Percentiles rank a stretch among this genome's conserved stretches.
phyloP scores from a whole-genome alignment of 1,284 basidiomycete species.

The Anthracocystis panici-leucophaei region DNA sequence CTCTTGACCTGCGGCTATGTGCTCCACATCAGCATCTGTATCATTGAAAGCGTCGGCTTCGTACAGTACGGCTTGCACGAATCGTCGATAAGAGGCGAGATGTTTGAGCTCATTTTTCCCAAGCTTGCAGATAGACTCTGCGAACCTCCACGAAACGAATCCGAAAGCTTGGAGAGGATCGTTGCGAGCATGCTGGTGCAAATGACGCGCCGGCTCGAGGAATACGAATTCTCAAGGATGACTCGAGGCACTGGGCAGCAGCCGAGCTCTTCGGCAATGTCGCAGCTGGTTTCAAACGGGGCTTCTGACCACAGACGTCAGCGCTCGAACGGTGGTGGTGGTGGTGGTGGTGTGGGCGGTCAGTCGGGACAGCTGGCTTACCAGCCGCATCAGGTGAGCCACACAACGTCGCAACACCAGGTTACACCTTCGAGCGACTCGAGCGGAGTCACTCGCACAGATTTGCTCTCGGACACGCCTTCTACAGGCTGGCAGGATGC shows the following conservation, averaged over 20 bases:
- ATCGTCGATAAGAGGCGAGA: constrained; percentile 8
- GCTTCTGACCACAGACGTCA: background rate
- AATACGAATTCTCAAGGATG: constrained; percentile 6
- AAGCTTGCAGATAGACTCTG: constrained; percentile 16
- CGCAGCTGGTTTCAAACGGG: background rate
- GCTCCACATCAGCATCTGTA: constrained; percentile 21
- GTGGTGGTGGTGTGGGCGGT: background rate
- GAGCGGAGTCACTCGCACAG: background rate
- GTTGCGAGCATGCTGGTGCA: constrained; percentile 23
- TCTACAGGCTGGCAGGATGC: constrained; percentile 8
- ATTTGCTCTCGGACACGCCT: background rate
- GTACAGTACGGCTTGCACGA: constrained; percentile 10
- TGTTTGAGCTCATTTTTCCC: constrained; percentile 20
- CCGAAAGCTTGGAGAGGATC: constrained; percentile 17
- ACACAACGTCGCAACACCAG: constrained; percentile 2
- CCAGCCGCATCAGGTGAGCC: background rate
- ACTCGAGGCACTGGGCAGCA: background rate
- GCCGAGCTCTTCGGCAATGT: background rate
- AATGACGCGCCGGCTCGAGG: constrained; percentile 15
- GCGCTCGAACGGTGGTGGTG: background rate
- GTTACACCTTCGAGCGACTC: background rate
- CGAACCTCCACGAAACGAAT: background rate
- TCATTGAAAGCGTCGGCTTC: constrained; percentile 20
- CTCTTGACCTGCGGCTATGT: constrained; percentile 27
- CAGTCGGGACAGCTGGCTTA: background rate